Evolutionary conservation across 345 rosid genomes (phyloP), one percentile per base, ranked within the genome.

Genomic region (Combretum micranthum): DNA sequence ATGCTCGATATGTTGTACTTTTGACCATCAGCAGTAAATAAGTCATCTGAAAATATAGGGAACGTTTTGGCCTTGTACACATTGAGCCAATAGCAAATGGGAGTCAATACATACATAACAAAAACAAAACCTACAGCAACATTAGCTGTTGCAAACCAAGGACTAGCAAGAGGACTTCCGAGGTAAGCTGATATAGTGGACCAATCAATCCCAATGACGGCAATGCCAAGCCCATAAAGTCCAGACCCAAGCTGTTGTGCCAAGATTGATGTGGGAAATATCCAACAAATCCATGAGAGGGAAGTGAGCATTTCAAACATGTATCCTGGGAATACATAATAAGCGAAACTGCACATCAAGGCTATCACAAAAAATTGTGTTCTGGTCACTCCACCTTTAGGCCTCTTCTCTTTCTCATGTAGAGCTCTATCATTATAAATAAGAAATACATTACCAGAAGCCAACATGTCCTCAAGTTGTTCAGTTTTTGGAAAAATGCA

Each of bases 121-220:
- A 85, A 13, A 6, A 85, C 62, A 47, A 72, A 89, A 18, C 99
- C 99, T 1, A 59, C 87, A 3, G 92, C 99, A 3, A 93, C 95
- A 47, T 93, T 93, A 20, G 97, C 97, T 0, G 99, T 90, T 57
- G 99, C 99, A 52, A 90, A 93, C 97, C 99, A 93, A 44, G 99
- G 99, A 77, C 99, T 93, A 23, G 99, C 99, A 7, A 93, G 87
- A 42, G 97, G 99, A 75, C 99, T 93, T 49, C 99, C 99, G 6
- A 93, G 90, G 76, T 89, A 89, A 43, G 99, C 72, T 1, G 97
- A 93, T 65, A 85, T 93, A 44, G 96, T 80, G 69, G 99, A 85
- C 97, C 97, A 89, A 64, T 93, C 97, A 10, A 93, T 53, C 9
- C 96, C 99, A 3, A 93, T 17, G 4, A 91, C 82, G 2, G 71